Evolutionary conservation across 75 land plant genomes (phyloP).

Genomic region (Pinus taeda): DNA sequence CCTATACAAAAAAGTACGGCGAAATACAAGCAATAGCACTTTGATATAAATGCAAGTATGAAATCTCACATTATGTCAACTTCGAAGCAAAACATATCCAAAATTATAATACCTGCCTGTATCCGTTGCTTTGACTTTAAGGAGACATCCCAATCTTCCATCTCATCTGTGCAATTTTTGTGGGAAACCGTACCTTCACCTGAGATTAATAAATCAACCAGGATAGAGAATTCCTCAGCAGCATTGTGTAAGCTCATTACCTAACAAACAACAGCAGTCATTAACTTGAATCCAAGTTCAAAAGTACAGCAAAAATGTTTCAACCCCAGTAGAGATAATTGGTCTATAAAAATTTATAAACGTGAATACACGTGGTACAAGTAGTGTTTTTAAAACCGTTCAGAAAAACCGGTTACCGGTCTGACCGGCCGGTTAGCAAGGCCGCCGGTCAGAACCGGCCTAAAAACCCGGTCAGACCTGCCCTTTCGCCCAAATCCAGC

Average conservation of each 20-base stretch:
- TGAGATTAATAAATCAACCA: no score
- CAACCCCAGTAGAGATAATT: background rate
- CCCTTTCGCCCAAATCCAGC: no score
- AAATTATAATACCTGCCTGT: conserved; percentile 3
- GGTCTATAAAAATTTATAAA: background rate
- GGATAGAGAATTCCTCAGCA: background rate
- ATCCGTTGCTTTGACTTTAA: background rate
- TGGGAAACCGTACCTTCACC: background rate
- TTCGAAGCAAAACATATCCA: background rate
- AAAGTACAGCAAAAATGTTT: background rate
- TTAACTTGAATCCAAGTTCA: background rate
- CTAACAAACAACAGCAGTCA: background rate
- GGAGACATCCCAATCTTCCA: background rate
- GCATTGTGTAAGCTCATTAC: background rate
- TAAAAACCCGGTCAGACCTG: no score
- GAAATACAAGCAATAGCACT: background rate
- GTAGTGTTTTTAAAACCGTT: no score
- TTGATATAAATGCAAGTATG: background rate
- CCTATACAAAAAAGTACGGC: background rate
- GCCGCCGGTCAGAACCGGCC: no score
- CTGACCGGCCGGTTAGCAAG: no score
- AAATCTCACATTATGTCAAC: background rate
- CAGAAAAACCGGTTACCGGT: no score
- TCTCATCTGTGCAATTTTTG: background rate
- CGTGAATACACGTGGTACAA: background rate